Percentiles rank a stretch among this genome's conserved stretches.
Conservation (phyloP, 192 early-diverging fungal species). For the Backusella westeae region DNA sequence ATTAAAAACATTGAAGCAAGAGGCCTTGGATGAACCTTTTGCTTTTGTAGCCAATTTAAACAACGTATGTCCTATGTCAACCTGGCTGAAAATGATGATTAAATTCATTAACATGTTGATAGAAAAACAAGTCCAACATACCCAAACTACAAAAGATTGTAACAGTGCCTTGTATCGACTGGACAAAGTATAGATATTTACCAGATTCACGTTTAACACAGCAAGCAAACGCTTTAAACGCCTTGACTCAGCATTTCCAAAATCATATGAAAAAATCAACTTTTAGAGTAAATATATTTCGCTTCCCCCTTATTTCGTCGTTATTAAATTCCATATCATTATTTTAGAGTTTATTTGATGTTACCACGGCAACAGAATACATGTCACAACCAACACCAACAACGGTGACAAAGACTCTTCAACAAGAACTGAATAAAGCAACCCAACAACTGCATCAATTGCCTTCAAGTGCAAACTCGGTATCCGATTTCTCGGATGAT, state of each 20-base stretch:
- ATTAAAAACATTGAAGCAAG: slow-evolving; percentile 41
- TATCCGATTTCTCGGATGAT: slow-evolving; percentile 31
- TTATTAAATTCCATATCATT: neutral
- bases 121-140: slow-evolving; percentile 1
- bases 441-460: slow-evolving; percentile 13
- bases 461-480: slow-evolving; percentile 24
- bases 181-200: slow-evolving; percentile 28
- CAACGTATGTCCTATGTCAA: neutral
- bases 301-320: neutral
- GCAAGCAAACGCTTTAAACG: slow-evolving; percentile 17
- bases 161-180: slow-evolving; percentile 33
- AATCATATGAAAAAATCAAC: neutral
- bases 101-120: neutral
- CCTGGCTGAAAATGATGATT: neutral
- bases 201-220: slow-evolving; percentile 28
- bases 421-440: slow-evolving; percentile 19
- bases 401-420: neutral
- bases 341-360: slow-evolving; percentile 29
- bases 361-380: neutral
- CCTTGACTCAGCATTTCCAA: neutral
- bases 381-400: neutral
- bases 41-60: slow-evolving; percentile 33
- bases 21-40: slow-evolving; percentile 41
- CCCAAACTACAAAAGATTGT: slow-evolving; percentile 35
- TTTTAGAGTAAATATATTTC: slow-evolving; percentile 3